phyloP scores from a whole-genome alignment of 176 grass and related monocot species.

The Oryza australiensis region DNA sequence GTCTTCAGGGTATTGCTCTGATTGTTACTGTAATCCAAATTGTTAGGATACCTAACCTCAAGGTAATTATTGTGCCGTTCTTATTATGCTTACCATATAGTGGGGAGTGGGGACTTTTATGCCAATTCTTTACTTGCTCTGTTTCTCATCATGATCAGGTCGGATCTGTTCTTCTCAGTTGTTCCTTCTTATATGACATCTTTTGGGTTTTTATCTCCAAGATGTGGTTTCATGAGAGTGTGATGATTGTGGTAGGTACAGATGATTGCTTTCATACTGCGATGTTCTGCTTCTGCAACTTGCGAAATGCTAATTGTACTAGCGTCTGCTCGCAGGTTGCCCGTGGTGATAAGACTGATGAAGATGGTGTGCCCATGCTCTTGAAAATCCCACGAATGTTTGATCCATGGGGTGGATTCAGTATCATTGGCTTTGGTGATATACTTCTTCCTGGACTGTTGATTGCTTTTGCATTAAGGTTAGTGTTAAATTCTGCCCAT shows the following conservation, averaged over 20 bases:
- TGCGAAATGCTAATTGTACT: conserved; percentile 8
- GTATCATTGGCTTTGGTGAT: conserved; percentile 98
- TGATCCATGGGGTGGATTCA: conserved; percentile 99
- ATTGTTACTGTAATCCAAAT: conserved; percentile 97
- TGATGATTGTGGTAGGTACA: conserved; percentile 95
- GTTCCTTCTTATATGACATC: conserved; percentile 95
- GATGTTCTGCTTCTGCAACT: background rate
- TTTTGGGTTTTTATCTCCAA: conserved; percentile 99
- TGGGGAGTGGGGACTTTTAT: conserved; percentile 23
- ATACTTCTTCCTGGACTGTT: conserved; percentile 96
- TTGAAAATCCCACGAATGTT: conserved; percentile 96
- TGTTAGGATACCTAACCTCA: conserved; percentile 94
- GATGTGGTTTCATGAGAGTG: conserved; percentile 95
- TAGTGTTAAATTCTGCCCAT: background rate
- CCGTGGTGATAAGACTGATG: conserved; percentile 90
- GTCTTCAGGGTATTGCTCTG: conserved; percentile 80
- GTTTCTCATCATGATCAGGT: conserved; percentile 55
- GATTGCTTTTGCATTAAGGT: conserved; percentile 96
- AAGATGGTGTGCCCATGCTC: conserved; percentile 98
- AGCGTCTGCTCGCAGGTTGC: conserved; percentile 59
- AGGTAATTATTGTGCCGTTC: conserved; percentile 56
- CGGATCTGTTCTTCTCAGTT: conserved; percentile 81
- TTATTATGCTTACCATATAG: background rate
- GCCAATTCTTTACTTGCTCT: conserved; percentile 27
- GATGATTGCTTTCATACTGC: background rate